Evolutionary conservation across 169 alveolate species (phyloP).

Genomic region (Cryptosporidium parvum): DNA sequence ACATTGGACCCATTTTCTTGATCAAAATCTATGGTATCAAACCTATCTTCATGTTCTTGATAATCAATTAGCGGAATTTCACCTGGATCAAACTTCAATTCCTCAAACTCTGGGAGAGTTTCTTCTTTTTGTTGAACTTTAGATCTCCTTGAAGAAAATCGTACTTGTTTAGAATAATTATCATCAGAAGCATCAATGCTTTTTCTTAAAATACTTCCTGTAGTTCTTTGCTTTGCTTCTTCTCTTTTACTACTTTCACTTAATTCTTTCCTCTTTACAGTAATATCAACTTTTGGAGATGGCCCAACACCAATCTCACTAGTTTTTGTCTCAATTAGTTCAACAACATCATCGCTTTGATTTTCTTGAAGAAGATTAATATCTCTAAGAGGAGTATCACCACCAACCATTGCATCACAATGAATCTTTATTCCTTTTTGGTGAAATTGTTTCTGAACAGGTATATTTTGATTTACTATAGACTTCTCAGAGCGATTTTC

Average conservation of each 20-base stretch:
- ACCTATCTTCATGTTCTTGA: constrained; percentile 1
- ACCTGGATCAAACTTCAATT: constrained; percentile 55
- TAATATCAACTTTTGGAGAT: constrained; percentile 24
- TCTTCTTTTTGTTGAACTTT: background rate
- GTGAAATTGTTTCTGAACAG: background rate
- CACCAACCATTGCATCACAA: constrained; percentile 74
- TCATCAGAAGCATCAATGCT: constrained; percentile 48
- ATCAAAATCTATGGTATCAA: background rate
- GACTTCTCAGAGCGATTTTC: background rate
- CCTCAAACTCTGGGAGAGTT: constrained; percentile 14
- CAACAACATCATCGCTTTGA: background rate
- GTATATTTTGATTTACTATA: background rate
- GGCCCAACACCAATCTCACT: constrained; percentile 74
- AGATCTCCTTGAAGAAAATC: constrained; percentile 23
- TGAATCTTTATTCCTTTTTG: constrained; percentile 10
- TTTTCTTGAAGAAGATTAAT: background rate
- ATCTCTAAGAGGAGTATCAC: constrained; percentile 65
- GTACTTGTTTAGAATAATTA: constrained; percentile 46
- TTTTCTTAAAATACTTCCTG: constrained; percentile 60
- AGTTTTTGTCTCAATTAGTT: background rate
- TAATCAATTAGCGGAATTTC: constrained; percentile 52
- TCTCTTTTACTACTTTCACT: background rate
- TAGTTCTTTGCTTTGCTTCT: background rate
- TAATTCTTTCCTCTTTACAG: background rate
- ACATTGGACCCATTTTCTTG: background rate